Percentiles rank a stretch among this genome's conserved stretches.
phyloP scores from a whole-genome alignment of 352 stramenopile species.

The Lagenidium sp. region DNA sequence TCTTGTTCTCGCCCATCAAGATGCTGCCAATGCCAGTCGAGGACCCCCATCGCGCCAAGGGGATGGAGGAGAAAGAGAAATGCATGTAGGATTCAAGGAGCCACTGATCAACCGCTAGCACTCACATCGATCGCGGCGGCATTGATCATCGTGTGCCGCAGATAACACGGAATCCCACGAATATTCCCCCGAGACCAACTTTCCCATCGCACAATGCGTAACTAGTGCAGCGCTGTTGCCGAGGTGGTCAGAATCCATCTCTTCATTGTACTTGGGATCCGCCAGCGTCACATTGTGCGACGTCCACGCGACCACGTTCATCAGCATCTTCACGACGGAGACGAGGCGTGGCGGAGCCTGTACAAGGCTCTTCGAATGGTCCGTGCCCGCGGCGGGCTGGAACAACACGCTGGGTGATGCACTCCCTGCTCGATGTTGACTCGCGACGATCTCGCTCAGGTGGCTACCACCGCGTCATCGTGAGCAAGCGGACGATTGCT shows the following conservation, averaged over 20 bases:
- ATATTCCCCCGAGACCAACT: conserved; percentile 25
- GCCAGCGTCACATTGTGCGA: conserved; percentile 17
- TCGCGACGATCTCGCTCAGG: no score
- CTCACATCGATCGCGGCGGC: conserved; percentile 18
- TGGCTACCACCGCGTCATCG: conserved; percentile 18
- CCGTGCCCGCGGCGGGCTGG: no score
- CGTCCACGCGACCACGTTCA: conserved; percentile 18
- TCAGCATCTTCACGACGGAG: conserved; percentile 15
- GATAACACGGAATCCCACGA: conserved; percentile 20
- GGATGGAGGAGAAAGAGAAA: conserved; percentile 16
- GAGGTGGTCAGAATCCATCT: background rate
- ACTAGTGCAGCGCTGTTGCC: background rate
- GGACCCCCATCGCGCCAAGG: no score
- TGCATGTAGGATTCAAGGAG: conserved; percentile 17
- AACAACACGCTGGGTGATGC: no score
- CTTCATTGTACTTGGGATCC: no score
- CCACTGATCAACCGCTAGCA: conserved; percentile 20
- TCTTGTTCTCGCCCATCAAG: no score
- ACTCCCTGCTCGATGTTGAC: no score
- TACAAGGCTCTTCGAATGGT: no score
- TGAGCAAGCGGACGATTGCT: conserved; percentile 26
- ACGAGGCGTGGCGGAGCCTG: conserved; percentile 12
- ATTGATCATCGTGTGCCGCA: conserved; percentile 14
- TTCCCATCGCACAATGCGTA: conserved; percentile 20
- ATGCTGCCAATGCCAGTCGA: no score